These are phyloP conservation scores for Lactifluus rugatus DNA, from an alignment of 768 basidiomycete species.

Conservation along the genomic window DNA sequence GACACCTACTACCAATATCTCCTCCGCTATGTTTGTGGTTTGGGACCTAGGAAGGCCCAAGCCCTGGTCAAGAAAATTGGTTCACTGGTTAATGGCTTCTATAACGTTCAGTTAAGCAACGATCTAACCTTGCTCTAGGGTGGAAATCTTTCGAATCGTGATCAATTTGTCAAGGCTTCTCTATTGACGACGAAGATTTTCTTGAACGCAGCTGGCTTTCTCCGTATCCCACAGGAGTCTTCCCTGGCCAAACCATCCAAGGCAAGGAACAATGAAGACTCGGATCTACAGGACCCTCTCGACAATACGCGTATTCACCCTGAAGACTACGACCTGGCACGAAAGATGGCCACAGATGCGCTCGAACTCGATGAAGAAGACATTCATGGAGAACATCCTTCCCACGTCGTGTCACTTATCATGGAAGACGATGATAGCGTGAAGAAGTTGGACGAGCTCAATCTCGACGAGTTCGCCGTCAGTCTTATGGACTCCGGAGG, in stretches of 20 bases:
- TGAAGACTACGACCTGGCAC: constrained; percentile 94
- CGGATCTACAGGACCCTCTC: constrained; percentile 76
- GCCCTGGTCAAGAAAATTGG: constrained; percentile 73
- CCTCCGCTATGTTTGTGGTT: constrained; percentile 82
- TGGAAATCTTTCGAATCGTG: constrained; percentile 76
- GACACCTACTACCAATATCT: constrained; percentile 85
- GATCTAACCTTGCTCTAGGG: constrained; percentile 42
- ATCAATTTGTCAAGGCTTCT: constrained; percentile 75
- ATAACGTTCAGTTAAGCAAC: background rate
- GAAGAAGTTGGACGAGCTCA: constrained; percentile 79
- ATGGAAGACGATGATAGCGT: constrained; percentile 75
- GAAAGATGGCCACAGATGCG: constrained; percentile 97
- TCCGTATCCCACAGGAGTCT: constrained; percentile 72
- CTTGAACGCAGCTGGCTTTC: constrained; percentile 86
- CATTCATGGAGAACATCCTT: constrained; percentile 84
- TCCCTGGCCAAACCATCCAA: constrained; percentile 47
- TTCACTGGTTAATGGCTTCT: constrained; percentile 44
- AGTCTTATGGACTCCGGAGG: constrained; percentile 78
- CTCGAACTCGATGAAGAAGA: constrained; percentile 98
- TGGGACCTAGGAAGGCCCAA: constrained; percentile 92
- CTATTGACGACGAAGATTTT: constrained; percentile 82
- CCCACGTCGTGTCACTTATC: constrained; percentile 75
- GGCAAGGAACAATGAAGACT: constrained; percentile 48
- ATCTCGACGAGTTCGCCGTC: constrained; percentile 91
- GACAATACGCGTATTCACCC: constrained; percentile 96